These are phyloP conservation scores for Auricularia cornea DNA, from an alignment of 768 basidiomycete species.

Conservation along the genomic window DNA sequence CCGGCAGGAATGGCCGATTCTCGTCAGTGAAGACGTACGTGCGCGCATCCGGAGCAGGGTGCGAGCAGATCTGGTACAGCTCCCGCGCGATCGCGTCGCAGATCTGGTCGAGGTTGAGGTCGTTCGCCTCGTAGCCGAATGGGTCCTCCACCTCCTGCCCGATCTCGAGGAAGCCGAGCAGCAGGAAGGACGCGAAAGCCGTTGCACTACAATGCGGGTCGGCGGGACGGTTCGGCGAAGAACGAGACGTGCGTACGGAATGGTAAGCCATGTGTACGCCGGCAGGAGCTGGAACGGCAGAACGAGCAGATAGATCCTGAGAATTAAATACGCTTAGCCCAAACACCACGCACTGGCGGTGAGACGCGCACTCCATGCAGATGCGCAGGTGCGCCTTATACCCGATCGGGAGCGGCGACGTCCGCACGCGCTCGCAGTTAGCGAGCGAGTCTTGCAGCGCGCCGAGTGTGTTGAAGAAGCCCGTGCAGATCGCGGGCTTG, in stretches of 20 bases:
- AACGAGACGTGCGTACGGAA: conserved; percentile 35
- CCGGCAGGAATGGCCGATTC: conserved; percentile 67
- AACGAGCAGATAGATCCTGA: conserved; percentile 25
- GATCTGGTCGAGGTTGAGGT: conserved; percentile 63
- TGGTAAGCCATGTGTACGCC: conserved; percentile 39
- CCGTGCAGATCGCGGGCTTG: conserved; percentile 44
- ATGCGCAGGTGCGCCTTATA: conserved; percentile 61
- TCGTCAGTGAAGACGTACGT: conserved; percentile 44
- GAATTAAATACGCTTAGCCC: background rate
- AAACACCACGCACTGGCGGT: background rate
- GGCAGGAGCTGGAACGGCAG: conserved; percentile 44
- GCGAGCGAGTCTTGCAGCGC: conserved; percentile 49
- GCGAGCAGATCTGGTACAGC: conserved; percentile 60
- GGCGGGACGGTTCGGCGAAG: background rate
- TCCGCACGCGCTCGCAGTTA: conserved; percentile 53
- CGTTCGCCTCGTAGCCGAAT: conserved; percentile 60
- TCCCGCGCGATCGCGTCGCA: conserved; percentile 59
- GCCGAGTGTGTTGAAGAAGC: conserved; percentile 37
- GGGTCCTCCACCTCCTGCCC: conserved; percentile 65
- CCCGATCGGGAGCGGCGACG: conserved; percentile 59
- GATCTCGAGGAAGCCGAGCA: conserved; percentile 60
- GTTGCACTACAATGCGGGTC: conserved; percentile 29
- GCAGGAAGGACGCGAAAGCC: conserved; percentile 54
- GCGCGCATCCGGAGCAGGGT: conserved; percentile 45
- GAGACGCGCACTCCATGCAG: conserved; percentile 40